Percentiles rank a stretch among this genome's conserved stretches.
Conservation (phyloP, 257 asterid genomes). For the Capsicum chinense region DNA sequence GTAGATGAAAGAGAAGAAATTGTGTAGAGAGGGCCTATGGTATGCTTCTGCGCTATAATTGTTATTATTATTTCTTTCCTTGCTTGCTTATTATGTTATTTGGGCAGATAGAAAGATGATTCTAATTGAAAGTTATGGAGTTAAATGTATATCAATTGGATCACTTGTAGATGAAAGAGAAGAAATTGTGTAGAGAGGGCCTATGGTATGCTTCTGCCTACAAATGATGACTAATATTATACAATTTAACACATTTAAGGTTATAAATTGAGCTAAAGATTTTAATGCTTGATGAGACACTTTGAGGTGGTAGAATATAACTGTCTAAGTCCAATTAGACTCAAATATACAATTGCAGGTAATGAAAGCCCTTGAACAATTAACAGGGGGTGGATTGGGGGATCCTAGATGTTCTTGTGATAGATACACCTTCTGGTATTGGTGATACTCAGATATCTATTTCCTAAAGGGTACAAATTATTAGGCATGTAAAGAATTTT, state of each 20-base stretch:
- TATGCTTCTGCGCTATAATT: conserved; percentile 37
- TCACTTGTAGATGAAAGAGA: conserved; percentile 93
- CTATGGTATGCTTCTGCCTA: conserved; percentile 66
- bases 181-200: conserved; percentile 98
- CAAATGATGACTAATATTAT: conserved; percentile 10
- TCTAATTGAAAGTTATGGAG: conserved; percentile 86
- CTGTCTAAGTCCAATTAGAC: background rate
- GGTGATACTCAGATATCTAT: conserved; percentile 99
- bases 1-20: conserved; percentile 90
- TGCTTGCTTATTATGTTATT: conserved; percentile 18
- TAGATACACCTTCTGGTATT: conserved; percentile 98
- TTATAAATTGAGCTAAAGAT: background rate
- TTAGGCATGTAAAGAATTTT: conserved; percentile 54
- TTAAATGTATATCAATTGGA: conserved; percentile 95
- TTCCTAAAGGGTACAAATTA: conserved; percentile 87
- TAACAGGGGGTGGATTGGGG: conserved; percentile 99
- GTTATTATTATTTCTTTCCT: background rate
- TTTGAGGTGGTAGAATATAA: conserved; percentile 11
- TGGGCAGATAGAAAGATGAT: conserved; percentile 78
- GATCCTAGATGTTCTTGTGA: conserved; percentile 87
- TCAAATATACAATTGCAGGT: conserved; percentile 52
- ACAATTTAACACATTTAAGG: conserved; percentile 15
- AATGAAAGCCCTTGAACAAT: conserved; percentile 97
- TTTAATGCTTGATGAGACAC: conserved; percentile 8
- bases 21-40: conserved; percentile 99